Evolutionary conservation across 495 filamentous ascomycete species (phyloP).

Genomic region (Aspergillus bertholletiae): DNA sequence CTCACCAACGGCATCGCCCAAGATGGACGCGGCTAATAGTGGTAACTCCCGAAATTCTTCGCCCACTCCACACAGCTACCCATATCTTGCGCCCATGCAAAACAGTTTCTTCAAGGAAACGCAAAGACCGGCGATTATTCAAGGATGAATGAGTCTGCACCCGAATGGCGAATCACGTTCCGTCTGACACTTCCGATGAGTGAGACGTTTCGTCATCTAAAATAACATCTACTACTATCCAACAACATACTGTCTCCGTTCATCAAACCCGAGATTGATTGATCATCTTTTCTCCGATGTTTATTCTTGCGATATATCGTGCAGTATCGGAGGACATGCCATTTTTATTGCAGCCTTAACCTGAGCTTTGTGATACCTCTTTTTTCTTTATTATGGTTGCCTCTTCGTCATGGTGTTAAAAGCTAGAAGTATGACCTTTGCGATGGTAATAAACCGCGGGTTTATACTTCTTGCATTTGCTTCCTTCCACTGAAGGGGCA

Average conservation of each 20-base stretch:
- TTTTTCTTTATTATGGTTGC: conserved; percentile 1
- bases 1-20: conserved; percentile 19
- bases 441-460: conserved; percentile 48
- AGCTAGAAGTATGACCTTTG: conserved; percentile 20
- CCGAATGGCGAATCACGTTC: conserved; percentile 8
- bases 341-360: neutral
- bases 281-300: neutral
- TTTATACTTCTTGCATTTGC: neutral
- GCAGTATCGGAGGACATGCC: neutral
- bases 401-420: conserved; percentile 1
- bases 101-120: conserved; percentile 40
- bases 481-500: neutral
- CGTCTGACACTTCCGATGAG: conserved; percentile 10
- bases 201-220: conserved; percentile 6
- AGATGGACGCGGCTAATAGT: conserved; percentile 14
- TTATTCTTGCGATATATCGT: neutral
- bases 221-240: neutral
- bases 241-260: neutral
- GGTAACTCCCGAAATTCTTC: conserved; percentile 31
- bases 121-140: conserved; percentile 44
- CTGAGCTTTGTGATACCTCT: neutral
- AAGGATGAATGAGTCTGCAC: conserved; percentile 30
- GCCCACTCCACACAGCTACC: conserved; percentile 34
- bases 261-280: neutral
- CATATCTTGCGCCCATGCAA: conserved; percentile 37